Conservation (phyloP, 179 eudicot genomes). For the Heliamphora pulchella region DNA sequence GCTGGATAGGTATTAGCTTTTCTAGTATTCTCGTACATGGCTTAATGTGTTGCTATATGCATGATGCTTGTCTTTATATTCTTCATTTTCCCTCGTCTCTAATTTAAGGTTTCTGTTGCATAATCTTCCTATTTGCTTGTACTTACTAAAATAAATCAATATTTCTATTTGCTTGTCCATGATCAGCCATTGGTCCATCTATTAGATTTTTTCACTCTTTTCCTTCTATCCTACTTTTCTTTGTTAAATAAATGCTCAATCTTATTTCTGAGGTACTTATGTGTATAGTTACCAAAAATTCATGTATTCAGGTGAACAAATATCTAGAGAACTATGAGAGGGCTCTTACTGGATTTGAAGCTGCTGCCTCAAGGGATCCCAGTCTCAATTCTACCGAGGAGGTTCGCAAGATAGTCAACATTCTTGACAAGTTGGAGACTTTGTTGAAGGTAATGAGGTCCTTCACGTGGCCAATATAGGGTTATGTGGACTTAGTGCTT, state of each 20-base stretch:
- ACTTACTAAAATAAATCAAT: too few relatives aligned
- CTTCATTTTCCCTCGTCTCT: neutral
- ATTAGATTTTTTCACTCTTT: neutral
- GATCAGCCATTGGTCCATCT: neutral
- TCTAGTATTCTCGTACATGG: neutral
- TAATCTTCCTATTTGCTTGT: neutral
- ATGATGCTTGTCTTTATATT: neutral
- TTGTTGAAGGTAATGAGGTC: slow-evolving; percentile 45
- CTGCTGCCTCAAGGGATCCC: slow-evolving; percentile 88
- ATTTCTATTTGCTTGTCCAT: neutral
- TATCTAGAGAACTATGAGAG: slow-evolving; percentile 89
- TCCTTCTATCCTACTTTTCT: neutral
- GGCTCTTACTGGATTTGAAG: slow-evolving; percentile 88
- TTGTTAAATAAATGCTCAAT: neutral
- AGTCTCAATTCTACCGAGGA: slow-evolving; percentile 68
- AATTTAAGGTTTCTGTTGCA: neutral
- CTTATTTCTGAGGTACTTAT: neutral
- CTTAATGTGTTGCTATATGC: neutral
- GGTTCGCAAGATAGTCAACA: slow-evolving; percentile 56
- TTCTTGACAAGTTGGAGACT: slow-evolving; percentile 66
- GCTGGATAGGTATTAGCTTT: neutral
- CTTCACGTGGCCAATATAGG: slow-evolving; percentile 9
- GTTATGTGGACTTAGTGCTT: neutral
- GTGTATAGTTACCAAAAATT: neutral
- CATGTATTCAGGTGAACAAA: slow-evolving; percentile 53